Conservation (phyloP, 2,329 filamentous ascomycete genomes). For the Penicillium sp. region DNA sequence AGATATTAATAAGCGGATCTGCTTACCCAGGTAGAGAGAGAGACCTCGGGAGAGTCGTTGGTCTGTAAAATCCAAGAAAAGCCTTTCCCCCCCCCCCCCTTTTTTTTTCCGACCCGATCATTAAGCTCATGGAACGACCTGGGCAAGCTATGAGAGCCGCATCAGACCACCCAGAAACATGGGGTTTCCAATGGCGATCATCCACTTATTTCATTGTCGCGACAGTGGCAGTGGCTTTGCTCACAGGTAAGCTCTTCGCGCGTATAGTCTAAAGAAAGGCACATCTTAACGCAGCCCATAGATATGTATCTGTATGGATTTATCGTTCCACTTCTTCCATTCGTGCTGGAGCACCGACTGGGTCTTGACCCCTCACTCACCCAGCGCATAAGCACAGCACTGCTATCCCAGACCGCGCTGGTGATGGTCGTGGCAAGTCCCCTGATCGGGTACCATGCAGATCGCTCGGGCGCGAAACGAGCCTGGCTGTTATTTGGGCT, state of each 20-base stretch:
- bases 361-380: slow-evolving; percentile 22
- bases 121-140: background rate
- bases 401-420: slow-evolving; percentile 28
- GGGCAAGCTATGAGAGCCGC: background rate
- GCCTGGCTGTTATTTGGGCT: slow-evolving; percentile 23
- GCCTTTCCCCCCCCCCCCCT: too few relatives aligned
- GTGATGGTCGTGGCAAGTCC: slow-evolving; percentile 24
- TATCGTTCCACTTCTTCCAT: slow-evolving; percentile 33
- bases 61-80: background rate
- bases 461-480: slow-evolving; percentile 19
- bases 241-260: slow-evolving; percentile 16
- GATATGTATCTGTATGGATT: slow-evolving; percentile 32
- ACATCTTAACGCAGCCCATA: slow-evolving; percentile 1
- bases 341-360: slow-evolving; percentile 29
- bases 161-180: background rate
- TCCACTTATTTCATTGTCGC: slow-evolving; percentile 23
- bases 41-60: too few relatives aligned
- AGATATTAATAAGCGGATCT: background rate
- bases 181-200: slow-evolving; percentile 25
- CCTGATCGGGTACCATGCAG: slow-evolving; percentile 25
- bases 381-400: slow-evolving; percentile 25
- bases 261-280: background rate
- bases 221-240: slow-evolving; percentile 25
- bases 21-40: background rate
- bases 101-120: background rate